phyloP scores from a whole-genome alignment of 805 yeast genomes.

The Wickerhamiella spandovensis region DNA sequence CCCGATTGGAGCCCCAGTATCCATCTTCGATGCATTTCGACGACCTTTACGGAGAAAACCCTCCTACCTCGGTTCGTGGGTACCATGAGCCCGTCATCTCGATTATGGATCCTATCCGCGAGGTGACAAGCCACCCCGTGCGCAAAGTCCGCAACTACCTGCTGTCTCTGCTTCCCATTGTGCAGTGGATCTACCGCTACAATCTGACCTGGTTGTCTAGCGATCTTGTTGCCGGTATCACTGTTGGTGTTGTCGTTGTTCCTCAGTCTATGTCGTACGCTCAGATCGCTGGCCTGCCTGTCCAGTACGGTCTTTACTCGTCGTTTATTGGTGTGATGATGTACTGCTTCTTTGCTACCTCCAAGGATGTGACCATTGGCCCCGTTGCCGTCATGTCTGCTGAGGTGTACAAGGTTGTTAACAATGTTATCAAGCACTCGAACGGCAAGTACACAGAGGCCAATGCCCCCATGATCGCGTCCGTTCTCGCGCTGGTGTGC shows the following conservation, averaged over 20 bases:
- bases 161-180: constrained; percentile 60
- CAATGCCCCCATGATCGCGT: constrained; percentile 63
- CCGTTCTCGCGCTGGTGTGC: constrained; percentile 63
- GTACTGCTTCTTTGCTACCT: constrained; percentile 84
- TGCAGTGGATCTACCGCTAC: constrained; percentile 76
- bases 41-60: neutral
- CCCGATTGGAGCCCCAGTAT: neutral
- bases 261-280: constrained; percentile 97
- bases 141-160: constrained; percentile 33
- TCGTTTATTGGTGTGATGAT: constrained; percentile 83
- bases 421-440: constrained; percentile 44
- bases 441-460: constrained; percentile 22
- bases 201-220: constrained; percentile 66
- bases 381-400: constrained; percentile 94
- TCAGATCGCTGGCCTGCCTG: constrained; percentile 61
- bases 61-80: neutral
- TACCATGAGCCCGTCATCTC: constrained; percentile 5
- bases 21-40: neutral
- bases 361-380: constrained; percentile 90
- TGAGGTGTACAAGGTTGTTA: constrained; percentile 68
- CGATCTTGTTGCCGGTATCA: constrained; percentile 82
- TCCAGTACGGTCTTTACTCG: constrained; percentile 82
- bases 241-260: constrained; percentile 85
- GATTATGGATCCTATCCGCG: constrained; percentile 10
- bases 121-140: constrained; percentile 10